Percentiles rank a stretch among this genome's conserved stretches.
These are phyloP conservation scores for Coprinopsis strossmayeri DNA, from an alignment of 768 basidiomycete species.

Conservation along the genomic window DNA sequence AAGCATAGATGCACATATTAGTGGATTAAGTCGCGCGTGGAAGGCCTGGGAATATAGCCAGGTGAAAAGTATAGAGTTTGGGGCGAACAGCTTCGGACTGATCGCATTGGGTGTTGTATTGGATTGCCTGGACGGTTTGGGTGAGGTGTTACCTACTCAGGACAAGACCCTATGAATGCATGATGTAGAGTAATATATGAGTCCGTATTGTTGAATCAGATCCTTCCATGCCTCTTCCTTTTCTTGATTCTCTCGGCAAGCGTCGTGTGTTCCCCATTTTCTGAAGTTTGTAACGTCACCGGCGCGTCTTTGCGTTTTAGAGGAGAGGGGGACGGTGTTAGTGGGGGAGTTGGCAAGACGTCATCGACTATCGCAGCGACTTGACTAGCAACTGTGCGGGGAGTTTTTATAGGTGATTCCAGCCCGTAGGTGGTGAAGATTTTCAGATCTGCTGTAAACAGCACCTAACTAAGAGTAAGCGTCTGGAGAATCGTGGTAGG, in stretches of 20 bases:
- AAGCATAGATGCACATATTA: conserved; percentile 20
- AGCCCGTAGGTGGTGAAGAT: conserved; percentile 55
- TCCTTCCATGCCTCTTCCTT: conserved; percentile 15
- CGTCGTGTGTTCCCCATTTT: conserved; percentile 16
- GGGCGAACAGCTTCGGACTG: conserved; percentile 61
- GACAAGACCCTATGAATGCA: no score
- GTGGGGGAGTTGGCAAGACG: conserved; percentile 18
- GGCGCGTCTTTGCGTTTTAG: conserved; percentile 22
- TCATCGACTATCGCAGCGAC: background rate
- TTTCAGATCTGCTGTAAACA: conserved; percentile 72
- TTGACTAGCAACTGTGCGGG: conserved; percentile 6
- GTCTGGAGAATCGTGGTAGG: background rate
- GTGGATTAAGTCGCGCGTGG: conserved; percentile 52
- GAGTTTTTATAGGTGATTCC: conserved; percentile 9
- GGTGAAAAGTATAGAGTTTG: conserved; percentile 29
- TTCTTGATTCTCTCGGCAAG: conserved; percentile 39
- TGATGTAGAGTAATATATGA: background rate
- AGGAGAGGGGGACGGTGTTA: conserved; percentile 25
- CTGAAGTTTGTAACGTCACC: background rate
- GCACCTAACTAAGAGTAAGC: conserved; percentile 36
- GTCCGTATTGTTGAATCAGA: background rate
- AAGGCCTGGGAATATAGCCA: conserved; percentile 54
- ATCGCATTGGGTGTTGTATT: conserved; percentile 55
- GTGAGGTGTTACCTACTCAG: background rate
- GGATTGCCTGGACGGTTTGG: conserved; percentile 43